Base-by-base conservation (phyloP, 768 basidiomycete species). In the Mycena venus region DNA sequence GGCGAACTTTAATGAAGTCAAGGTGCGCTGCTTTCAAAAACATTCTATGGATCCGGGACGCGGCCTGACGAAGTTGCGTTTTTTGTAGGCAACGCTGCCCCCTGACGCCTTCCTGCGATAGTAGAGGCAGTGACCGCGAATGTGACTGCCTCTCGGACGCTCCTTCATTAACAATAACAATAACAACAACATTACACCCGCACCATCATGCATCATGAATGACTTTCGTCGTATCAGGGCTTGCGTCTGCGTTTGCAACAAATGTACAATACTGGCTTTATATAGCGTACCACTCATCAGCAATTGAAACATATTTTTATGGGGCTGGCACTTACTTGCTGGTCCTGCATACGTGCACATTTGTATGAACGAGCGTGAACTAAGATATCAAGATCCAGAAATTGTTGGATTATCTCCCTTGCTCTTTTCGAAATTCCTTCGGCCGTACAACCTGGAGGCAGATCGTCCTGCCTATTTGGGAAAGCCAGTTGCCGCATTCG, bases 1-100 rank as follows among this genome's bases (percentile, higher is more conserved):
- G 29, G 88, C 89, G 61, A 97, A 98, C 80, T 99, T 96, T 83
- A 92, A 96, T 79, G 89, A 94, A 81, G 94, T 99, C 78, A 95
- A 94, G 90, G 95, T 95, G 75, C 70, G 91, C 85, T 65, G 61
- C 75, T 47, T 65, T n/a, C n/a, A n/a, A n/a, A n/a, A n/a, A n/a
- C n/a, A n/a, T 73, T 62, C 73, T 5, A 10, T 44, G 29, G 19
- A 17, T 19, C 4, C 36, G 4, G 4, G 4, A 31, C 9, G 23
- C 40, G 27, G 36, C n/a, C 36, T 44, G 29, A 29, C 15, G 27
- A 2, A n/a, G 38, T 4, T 23, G 25, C 21, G 25, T 29, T 31
- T 27, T 21, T 63, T 72, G 3, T 78, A 92, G 90, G 84, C 81
- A 36, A 89, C 84, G 31, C 79, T 91, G 71, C 81, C 88, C 70